Evolutionary conservation across 148 eudicot genomes (phyloP).

Genomic region (Persicaria tinctoria): DNA sequence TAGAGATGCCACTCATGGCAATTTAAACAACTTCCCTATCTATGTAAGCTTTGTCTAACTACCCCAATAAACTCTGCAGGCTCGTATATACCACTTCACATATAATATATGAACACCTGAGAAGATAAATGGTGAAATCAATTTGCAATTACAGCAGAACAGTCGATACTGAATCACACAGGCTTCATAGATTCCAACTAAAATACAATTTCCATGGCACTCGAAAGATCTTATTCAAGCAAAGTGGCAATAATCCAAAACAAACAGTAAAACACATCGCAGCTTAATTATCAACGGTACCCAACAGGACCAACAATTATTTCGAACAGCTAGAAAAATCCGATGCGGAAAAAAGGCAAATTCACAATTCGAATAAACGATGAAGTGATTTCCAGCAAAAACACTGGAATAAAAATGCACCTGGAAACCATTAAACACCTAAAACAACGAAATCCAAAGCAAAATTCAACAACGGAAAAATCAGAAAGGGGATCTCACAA

Average conservation of each 20-base stretch:
- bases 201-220: background rate
- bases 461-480: background rate
- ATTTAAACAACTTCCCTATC: background rate
- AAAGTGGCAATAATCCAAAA: background rate
- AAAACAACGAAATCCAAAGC: background rate
- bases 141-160: background rate
- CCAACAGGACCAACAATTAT: background rate
- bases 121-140: background rate
- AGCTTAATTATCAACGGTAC: background rate
- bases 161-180: background rate
- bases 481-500: slow-evolving; percentile 11
- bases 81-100: background rate
- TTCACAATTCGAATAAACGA: background rate
- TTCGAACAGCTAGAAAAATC: background rate
- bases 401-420: background rate
- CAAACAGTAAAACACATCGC: background rate
- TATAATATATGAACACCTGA: slow-evolving; percentile 7
- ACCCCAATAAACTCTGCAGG: background rate
- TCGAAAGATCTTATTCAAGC: background rate
- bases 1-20: slow-evolving; percentile 16
- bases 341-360: background rate
- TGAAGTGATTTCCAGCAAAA: background rate
- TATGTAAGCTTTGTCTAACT: background rate
- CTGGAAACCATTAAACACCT: background rate
- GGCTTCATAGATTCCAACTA: background rate